Conservation (phyloP, 2,329 filamentous ascomycete species). For the Bipolaris gigantea region DNA sequence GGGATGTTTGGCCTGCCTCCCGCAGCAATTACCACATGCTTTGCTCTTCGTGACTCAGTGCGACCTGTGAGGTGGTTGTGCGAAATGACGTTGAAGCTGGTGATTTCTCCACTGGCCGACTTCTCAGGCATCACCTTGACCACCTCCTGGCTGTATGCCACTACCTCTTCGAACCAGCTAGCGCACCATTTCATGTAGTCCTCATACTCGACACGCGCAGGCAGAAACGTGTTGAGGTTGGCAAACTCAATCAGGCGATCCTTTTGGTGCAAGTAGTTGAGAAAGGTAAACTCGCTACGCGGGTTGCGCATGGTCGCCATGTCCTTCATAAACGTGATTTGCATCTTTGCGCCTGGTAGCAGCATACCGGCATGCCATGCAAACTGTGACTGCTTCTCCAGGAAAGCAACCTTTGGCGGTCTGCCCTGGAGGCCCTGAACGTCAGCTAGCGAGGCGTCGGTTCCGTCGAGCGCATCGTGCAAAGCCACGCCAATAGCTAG, state of each 20-base stretch:
- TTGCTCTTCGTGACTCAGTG: slow-evolving; percentile 57
- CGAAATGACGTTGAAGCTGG: slow-evolving; percentile 69
- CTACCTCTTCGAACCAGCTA: slow-evolving; percentile 70
- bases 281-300: slow-evolving; percentile 87
- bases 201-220: slow-evolving; percentile 85
- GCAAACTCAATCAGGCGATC: slow-evolving; percentile 85
- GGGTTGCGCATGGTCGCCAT: slow-evolving; percentile 87
- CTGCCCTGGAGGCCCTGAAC: slow-evolving; percentile 41
- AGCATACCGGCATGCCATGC: slow-evolving; percentile 97
- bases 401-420: slow-evolving; percentile 75
- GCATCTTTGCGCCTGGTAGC: slow-evolving; percentile 90
- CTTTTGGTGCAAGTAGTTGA: slow-evolving; percentile 88
- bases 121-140: slow-evolving; percentile 67
- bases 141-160: slow-evolving; percentile 79
- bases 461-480: slow-evolving; percentile 66
- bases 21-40: slow-evolving; percentile 70
- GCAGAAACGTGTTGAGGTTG: slow-evolving; percentile 86
- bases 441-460: slow-evolving; percentile 38
- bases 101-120: slow-evolving; percentile 55
- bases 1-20: slow-evolving; percentile 73
- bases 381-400: slow-evolving; percentile 83
- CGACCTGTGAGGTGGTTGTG: slow-evolving; percentile 62
- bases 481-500: slow-evolving; percentile 87
- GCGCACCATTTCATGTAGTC: slow-evolving; percentile 96
- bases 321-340: slow-evolving; percentile 97